Evolutionary conservation across 805 yeast genomes (phyloP).

Genomic region (Kluyveromyces aestuarii): DNA sequence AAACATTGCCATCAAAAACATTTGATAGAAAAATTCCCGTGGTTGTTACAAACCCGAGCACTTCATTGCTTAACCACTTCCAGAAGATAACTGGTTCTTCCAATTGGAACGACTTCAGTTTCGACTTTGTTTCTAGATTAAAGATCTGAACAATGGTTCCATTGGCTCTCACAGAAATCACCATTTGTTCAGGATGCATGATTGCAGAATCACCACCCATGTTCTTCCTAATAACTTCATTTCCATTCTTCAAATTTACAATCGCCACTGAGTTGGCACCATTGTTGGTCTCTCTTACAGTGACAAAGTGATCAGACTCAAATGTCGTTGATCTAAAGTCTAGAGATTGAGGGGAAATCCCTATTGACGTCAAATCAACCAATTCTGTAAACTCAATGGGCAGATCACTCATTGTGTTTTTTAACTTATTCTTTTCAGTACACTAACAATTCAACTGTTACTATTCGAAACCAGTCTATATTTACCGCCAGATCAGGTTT

Average conservation of each 20-base stretch:
- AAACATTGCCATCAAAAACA: slow-evolving; percentile 69
- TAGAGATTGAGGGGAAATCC: slow-evolving; percentile 75
- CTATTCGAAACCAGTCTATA: neutral
- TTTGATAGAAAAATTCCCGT: slow-evolving; percentile 71
- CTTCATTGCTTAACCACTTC: slow-evolving; percentile 77
- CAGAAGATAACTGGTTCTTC: slow-evolving; percentile 87
- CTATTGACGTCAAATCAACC: slow-evolving; percentile 77
- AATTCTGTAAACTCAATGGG: slow-evolving; percentile 97
- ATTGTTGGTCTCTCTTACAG: slow-evolving; percentile 55
- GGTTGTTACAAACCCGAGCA: slow-evolving; percentile 79
- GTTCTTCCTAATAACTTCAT: slow-evolving; percentile 75
- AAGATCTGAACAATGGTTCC: slow-evolving; percentile 95
- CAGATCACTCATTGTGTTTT: slow-evolving; percentile 46
- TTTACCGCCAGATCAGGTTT: neutral
- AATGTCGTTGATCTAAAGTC: slow-evolving; percentile 92
- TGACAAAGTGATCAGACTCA: slow-evolving; percentile 86
- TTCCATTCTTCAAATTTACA: slow-evolving; percentile 71
- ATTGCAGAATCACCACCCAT: slow-evolving; percentile 98
- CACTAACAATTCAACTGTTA: neutral
- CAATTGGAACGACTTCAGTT: slow-evolving; percentile 79
- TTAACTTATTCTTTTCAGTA: neutral
- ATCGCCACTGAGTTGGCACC: slow-evolving; percentile 89
- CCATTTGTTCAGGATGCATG: slow-evolving; percentile 84
- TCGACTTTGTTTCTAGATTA: slow-evolving; percentile 77
- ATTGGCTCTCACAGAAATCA: slow-evolving; percentile 89